Base-by-base conservation (phyloP, 176 grass and related monocot genomes). In the Musa itinerans region DNA sequence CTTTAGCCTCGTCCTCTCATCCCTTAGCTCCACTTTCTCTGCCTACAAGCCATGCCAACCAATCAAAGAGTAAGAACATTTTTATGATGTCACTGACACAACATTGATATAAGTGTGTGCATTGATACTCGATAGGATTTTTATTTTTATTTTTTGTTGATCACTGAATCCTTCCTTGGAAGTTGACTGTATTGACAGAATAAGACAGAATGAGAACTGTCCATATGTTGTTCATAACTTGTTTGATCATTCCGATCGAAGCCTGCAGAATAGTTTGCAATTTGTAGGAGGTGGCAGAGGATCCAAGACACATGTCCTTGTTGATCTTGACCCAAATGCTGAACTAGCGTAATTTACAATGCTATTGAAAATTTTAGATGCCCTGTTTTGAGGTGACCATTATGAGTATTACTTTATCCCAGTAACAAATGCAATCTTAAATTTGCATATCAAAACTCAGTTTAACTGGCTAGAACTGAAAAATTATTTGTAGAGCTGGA, bases 1-100 rank as follows among this genome's bases (percentile, higher is more conserved):
- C 85, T 92, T 99, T 2, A 99, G 76, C 83, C 63, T 89, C 65
- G 83, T 86, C 81, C 95, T 99, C 84, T 99, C 89, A 49, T 99
- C 96, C 49, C 86, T 82, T 79, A 99, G 78, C 59, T 87, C 84
- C 17, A 81, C 87, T 78, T 99, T 99, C 84, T 99, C 91, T 0
- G 83, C 85, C 96, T 99, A 63, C 61, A 65, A 70, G 13, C 16
- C 56, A 54, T 19, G 71, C 22, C 78, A 65, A 69, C 10, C 1
- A 73, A 73, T 50, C 9, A 72, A 11, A 43, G 34, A 66, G 64
- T 15, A 25, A 66, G 64, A 19, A 43, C 34, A 6, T 66, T 25
- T 6, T 27, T 5, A 66, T 66, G 10, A 61, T 17, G 57, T 6
- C n/a, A 19, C 10, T 2, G 8, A 6, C 11, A 54, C 10, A 16